Conservation (phyloP, 2,329 filamentous ascomycete species). For the Ceratocystis colombiana region DNA sequence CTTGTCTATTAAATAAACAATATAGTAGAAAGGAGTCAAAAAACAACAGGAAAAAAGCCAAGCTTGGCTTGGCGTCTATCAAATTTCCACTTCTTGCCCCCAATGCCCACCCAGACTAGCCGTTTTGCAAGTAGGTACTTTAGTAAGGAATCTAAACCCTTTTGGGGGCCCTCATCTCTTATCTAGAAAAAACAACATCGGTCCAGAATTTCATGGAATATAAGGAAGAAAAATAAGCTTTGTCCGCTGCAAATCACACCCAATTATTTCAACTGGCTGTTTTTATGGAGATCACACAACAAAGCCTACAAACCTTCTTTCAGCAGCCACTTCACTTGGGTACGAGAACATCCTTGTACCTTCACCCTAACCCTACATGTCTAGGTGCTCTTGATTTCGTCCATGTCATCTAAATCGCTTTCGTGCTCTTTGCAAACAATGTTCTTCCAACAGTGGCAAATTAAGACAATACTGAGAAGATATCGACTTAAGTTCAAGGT, state of each 20-base stretch:
- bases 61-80: slow-evolving; percentile 10
- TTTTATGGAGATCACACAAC: neutral
- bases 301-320: neutral
- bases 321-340: neutral
- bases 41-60: neutral
- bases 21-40: too few relatives aligned
- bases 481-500: too few relatives aligned
- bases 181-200: neutral
- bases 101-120: neutral
- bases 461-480: too few relatives aligned
- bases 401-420: too few relatives aligned
- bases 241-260: too few relatives aligned
- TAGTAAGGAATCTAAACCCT: neutral
- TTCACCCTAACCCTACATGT: too few relatives aligned
- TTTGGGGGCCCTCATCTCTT: neutral
- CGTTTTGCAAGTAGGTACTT: neutral
- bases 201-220: neutral
- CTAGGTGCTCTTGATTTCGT: too few relatives aligned
- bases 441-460: too few relatives aligned
- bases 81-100: neutral
- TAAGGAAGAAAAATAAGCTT: neutral
- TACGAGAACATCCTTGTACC: too few relatives aligned
- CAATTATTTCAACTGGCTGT: neutral
- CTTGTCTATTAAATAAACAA: neutral
- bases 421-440: too few relatives aligned